phyloP scores from a whole-genome alignment of 768 basidiomycete genomes.

The Lentinus tigrinus region DNA sequence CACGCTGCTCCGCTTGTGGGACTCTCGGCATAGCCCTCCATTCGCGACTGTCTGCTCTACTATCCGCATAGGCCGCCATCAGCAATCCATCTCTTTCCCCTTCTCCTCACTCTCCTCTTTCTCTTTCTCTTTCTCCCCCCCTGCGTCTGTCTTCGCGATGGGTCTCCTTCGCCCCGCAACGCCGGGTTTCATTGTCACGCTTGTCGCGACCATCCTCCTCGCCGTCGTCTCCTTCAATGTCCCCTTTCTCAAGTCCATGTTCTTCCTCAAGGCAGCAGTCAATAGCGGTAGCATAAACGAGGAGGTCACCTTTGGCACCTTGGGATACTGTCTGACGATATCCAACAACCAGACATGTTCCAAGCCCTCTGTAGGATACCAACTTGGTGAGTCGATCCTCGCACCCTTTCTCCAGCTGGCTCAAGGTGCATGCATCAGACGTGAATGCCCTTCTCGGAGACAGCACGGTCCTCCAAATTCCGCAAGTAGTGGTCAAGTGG shows the following conservation, averaged over 20 bases:
- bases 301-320: slow-evolving; percentile 78
- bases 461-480: slow-evolving; percentile 64
- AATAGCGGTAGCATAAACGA: slow-evolving; percentile 47
- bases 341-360: slow-evolving; percentile 66
- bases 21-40: no score
- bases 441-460: slow-evolving; percentile 80
- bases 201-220: slow-evolving; percentile 75
- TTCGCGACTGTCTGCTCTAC: background rate
- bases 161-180: slow-evolving; percentile 78
- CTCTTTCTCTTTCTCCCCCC: background rate
- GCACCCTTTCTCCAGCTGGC: background rate
- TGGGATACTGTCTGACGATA: slow-evolving; percentile 82
- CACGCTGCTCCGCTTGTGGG: slow-evolving; percentile 5
- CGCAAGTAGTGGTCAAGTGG: slow-evolving; percentile 87
- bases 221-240: slow-evolving; percentile 89
- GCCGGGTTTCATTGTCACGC: slow-evolving; percentile 83
- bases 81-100: background rate
- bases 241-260: slow-evolving; percentile 85
- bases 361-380: slow-evolving; percentile 79
- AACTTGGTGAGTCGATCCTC: slow-evolving; percentile 62
- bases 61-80: slow-evolving; percentile 1
- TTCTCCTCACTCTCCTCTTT: background rate
- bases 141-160: slow-evolving; percentile 37
- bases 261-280: slow-evolving; percentile 80
- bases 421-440: slow-evolving; percentile 45